These are phyloP conservation scores for Davidsoniella eucalypti DNA, from an alignment of 2,329 filamentous ascomycete species.

Conservation along the genomic window DNA sequence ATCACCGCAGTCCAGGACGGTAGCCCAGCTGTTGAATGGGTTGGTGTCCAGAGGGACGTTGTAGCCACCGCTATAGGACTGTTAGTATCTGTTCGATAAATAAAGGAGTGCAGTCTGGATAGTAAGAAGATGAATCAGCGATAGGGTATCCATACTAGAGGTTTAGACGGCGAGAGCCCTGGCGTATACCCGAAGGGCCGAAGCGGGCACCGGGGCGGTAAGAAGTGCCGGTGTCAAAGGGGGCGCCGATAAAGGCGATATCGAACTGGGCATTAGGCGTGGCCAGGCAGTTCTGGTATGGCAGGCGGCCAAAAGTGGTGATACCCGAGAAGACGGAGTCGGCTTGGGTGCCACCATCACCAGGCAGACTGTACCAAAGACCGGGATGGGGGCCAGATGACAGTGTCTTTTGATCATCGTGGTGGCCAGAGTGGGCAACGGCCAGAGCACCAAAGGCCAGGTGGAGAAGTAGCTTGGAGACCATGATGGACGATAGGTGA, in stretches of 20 bases:
- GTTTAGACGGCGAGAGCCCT: conserved; percentile 72
- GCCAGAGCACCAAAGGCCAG: conserved; percentile 32
- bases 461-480: conserved; percentile 18
- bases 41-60: conserved; percentile 69
- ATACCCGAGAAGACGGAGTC: conserved; percentile 83
- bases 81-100: neutral
- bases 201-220: conserved; percentile 75
- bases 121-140: too few species aligned
- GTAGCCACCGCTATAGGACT: conserved; percentile 52
- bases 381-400: conserved; percentile 50
- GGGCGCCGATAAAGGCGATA: conserved; percentile 71
- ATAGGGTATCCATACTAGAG: conserved; percentile 48
- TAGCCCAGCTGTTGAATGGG: conserved; percentile 68
- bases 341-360: conserved; percentile 67
- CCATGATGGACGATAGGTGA: conserved; percentile 16
- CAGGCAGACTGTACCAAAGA: conserved; percentile 74
- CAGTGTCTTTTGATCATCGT: conserved; percentile 37
- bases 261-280: conserved; percentile 57
- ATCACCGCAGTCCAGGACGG: conserved; percentile 67
- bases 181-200: conserved; percentile 68
- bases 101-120: too few species aligned
- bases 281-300: conserved; percentile 62
- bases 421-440: conserved; percentile 41
- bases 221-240: conserved; percentile 74
- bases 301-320: conserved; percentile 65